Percentiles rank a stretch among this genome's conserved stretches.
These are phyloP conservation scores for Austropuccinia psidii DNA, from an alignment of 1,284 basidiomycete species.

Conservation along the genomic window DNA sequence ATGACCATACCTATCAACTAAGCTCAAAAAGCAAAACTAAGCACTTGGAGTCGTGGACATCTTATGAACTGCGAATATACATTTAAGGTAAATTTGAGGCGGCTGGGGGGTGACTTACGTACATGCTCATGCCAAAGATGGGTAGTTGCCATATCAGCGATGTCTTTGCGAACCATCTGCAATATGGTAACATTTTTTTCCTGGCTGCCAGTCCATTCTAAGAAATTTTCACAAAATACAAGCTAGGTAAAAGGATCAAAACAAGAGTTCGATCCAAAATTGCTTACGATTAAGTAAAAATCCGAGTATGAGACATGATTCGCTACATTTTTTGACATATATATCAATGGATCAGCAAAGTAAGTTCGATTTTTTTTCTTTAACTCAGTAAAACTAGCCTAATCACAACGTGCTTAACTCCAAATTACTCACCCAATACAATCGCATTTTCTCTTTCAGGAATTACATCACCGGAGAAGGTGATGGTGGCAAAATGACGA, in stretches of 20 bases:
- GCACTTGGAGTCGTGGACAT: no score
- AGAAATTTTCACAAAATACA: no score
- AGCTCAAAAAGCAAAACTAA: not conserved
- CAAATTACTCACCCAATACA: constrained; percentile 17
- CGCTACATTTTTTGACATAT: not conserved
- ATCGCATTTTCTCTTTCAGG: constrained; percentile 26
- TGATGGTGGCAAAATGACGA: constrained; percentile 7
- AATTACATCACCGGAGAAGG: constrained; percentile 31
- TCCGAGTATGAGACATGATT: constrained; percentile 30
- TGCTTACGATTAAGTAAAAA: constrained; percentile 31
- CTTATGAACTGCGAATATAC: no score
- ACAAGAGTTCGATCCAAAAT: not conserved
- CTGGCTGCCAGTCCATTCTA: constrained; percentile 25
- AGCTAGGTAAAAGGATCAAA: no score
- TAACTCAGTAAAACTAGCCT: not conserved
- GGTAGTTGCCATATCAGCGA: constrained; percentile 30
- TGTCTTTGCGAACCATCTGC: constrained; percentile 32
- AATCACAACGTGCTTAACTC: no score
- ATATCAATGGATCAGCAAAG: no score
- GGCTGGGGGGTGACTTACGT: no score
- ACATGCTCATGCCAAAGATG: constrained; percentile 34
- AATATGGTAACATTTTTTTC: constrained; percentile 31
- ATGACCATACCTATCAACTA: constrained; percentile 36
- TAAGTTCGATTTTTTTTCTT: not conserved
- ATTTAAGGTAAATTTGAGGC: no score